phyloP scores from a whole-genome alignment of 192 early-diverging fungal genomes.

The Entomortierella chlamydospora region DNA sequence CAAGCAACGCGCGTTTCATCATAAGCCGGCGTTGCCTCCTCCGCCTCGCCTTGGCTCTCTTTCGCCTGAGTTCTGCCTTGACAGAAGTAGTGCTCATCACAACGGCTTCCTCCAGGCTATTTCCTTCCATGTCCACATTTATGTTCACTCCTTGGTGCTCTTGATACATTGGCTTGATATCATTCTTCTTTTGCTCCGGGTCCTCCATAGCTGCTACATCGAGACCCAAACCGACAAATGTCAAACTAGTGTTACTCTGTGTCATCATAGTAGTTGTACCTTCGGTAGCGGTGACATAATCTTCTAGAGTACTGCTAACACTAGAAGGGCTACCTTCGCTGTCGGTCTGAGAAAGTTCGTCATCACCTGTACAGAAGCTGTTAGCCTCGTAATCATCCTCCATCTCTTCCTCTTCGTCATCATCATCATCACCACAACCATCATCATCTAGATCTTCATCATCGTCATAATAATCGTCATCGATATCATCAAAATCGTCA shows the following conservation, averaged over 20 bases:
- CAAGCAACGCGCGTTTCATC: conserved; percentile 29
- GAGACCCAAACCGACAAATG: conserved; percentile 18
- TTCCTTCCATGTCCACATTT: not conserved
- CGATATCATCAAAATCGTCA: conserved; percentile 13
- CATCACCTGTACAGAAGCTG: conserved; percentile 6
- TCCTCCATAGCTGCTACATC: not conserved
- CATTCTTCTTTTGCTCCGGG: not conserved
- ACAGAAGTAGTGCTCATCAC: conserved; percentile 1
- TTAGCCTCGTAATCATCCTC: conserved; percentile 5
- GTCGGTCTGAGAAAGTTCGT: not conserved
- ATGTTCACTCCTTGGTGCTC: not conserved
- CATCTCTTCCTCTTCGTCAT: conserved; percentile 11
- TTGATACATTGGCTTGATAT: not conserved
- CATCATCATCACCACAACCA: conserved; percentile 13
- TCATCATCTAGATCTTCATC: conserved; percentile 20
- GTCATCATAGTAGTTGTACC: not conserved
- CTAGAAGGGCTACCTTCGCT: conserved; percentile 2
- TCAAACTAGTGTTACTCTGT: not conserved
- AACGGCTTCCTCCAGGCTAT: not conserved
- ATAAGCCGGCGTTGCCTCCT: conserved; percentile 21
- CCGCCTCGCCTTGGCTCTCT: conserved; percentile 21
- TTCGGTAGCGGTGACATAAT: not conserved
- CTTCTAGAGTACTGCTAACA: not conserved
- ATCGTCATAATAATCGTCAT: conserved; percentile 14
- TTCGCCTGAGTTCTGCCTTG: conserved; percentile 6